Conservation (phyloP, 2,329 filamentous ascomycete species). For the Penicillium janthinellum region DNA sequence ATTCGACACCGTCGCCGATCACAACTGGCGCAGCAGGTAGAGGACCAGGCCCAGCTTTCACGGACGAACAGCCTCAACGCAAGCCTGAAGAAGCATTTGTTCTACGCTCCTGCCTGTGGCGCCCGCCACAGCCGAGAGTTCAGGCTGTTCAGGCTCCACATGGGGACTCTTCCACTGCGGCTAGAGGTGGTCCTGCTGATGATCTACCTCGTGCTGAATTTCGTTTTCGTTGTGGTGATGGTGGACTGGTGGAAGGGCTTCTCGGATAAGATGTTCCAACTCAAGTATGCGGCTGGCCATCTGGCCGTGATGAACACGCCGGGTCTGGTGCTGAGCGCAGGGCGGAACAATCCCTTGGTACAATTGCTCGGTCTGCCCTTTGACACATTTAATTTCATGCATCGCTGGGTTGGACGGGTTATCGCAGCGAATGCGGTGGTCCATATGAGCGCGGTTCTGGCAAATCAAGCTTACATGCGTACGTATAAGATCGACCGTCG, state of each 20-base stretch:
- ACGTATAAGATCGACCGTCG: conserved; percentile 3
- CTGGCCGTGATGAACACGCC: conserved; percentile 85
- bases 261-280: conserved; percentile 37
- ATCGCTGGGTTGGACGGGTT: conserved; percentile 78
- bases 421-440: conserved; percentile 67
- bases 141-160: conserved; percentile 65
- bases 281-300: conserved; percentile 80
- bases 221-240: conserved; percentile 64
- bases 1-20: conserved; percentile 30
- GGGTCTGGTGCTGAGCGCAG: conserved; percentile 79
- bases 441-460: conserved; percentile 56
- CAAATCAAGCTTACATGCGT: conserved; percentile 25
- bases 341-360: conserved; percentile 90
- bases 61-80: conserved; percentile 19
- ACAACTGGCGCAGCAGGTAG: conserved; percentile 17
- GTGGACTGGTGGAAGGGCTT: conserved; percentile 38
- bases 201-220: conserved; percentile 67
- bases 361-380: conserved; percentile 78
- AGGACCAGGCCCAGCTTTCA: conserved; percentile 27
- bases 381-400: conserved; percentile 88
- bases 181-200: conserved; percentile 70
- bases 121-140: conserved; percentile 74
- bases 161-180: conserved; percentile 73
- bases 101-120: conserved; percentile 66
- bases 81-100: conserved; percentile 42